Base-by-base conservation (phyloP, 1,284 basidiomycete species). In the Puccinia hordei region DNA sequence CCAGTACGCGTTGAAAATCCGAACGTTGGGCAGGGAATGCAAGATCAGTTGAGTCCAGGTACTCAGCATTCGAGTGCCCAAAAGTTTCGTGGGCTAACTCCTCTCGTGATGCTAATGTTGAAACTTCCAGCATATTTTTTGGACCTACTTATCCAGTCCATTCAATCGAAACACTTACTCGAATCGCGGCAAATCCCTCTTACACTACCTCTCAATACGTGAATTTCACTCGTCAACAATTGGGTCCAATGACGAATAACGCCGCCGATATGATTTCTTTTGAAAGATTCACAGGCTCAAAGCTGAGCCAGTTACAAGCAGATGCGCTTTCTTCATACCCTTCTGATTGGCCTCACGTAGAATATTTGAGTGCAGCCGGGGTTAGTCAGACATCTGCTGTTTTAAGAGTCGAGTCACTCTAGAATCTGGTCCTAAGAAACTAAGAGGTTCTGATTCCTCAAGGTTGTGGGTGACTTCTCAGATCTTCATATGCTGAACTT, bases 311-410 rank as follows among this genome's bases (percentile, higher is more conserved):
- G 22, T 33, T 69, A 9, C 27, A 33, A 13, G 66, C 65, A 27
- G 15, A 30, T 24, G 6, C 33, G 2, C 66, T 78, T 30, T n/a
- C 66, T 27, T 13, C 19, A 24, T 78, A 69, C 55, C 76, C 76
- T 13, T n/a, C 51, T 15, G 76, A 78, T 59, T 78, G 76, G 76
- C 76, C 76, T 33, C 65, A 78, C 51, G 49, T 78, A n/a, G 76
- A 78, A 49, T 78, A 78, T 41, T 49, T 74, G 49, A 74, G 73
- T 63, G 53, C 73, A 46, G n/a, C 55, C 17, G 73, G 73, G 9
- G 57, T 59, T 17, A 44, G 63, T 66, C 44, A n/a, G 41, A 9
- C 12, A 6, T 22, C 30, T 66, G 15, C 30, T 66, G 15, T 46
- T 44, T 41, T 66, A 27, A 27, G 57, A 59, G 15, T 59, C 33